A percentile compares a stretch with the other conserved stretches of the same genome.
Conservation (phyloP, 257 asterid species). For the Rauvolfia tetraphylla region DNA sequence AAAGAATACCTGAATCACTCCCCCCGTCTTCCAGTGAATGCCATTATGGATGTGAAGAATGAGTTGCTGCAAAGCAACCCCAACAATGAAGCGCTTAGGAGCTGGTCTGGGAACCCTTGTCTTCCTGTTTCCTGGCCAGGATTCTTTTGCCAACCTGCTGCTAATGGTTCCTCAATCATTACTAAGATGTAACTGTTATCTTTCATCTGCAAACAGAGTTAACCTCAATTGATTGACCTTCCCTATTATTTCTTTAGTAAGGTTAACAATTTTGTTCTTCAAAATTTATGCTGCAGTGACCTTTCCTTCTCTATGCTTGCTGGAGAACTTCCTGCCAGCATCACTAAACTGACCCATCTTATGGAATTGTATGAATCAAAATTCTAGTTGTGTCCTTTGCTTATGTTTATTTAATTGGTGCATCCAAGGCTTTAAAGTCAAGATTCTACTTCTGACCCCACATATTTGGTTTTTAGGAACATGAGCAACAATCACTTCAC, state of each 20-base stretch:
- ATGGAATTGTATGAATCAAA: constrained; percentile 48
- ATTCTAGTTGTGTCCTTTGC: neutral
- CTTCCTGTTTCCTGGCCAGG: constrained; percentile 70
- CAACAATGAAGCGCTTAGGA: constrained; percentile 38
- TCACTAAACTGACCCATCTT: constrained; percentile 48
- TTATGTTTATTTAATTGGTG: neutral
- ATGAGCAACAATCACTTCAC: constrained; percentile 48
- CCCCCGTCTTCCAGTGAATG: constrained; percentile 33
- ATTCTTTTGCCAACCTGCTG: constrained; percentile 45
- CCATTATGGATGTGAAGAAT: constrained; percentile 46
- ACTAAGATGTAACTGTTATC: constrained; percentile 45
- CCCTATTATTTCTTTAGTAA: neutral
- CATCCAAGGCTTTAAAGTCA: neutral
- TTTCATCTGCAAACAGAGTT: constrained; percentile 8
- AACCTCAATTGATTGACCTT: neutral
- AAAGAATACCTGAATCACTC: constrained; percentile 23
- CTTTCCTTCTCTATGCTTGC: constrained; percentile 37
- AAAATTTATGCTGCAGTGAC: constrained; percentile 36
- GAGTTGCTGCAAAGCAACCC: constrained; percentile 48
- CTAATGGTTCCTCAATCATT: constrained; percentile 37
- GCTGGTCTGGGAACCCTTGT: constrained; percentile 76
- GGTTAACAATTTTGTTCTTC: neutral
- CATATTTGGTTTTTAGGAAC: constrained; percentile 39
- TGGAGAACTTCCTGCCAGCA: constrained; percentile 55
- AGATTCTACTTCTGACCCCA: neutral